A percentile compares a stretch with the other conserved stretches of the same genome.
These are phyloP conservation scores for Fusarium duplospermum DNA, from an alignment of 2,329 filamentous ascomycete species.

Conservation along the genomic window DNA sequence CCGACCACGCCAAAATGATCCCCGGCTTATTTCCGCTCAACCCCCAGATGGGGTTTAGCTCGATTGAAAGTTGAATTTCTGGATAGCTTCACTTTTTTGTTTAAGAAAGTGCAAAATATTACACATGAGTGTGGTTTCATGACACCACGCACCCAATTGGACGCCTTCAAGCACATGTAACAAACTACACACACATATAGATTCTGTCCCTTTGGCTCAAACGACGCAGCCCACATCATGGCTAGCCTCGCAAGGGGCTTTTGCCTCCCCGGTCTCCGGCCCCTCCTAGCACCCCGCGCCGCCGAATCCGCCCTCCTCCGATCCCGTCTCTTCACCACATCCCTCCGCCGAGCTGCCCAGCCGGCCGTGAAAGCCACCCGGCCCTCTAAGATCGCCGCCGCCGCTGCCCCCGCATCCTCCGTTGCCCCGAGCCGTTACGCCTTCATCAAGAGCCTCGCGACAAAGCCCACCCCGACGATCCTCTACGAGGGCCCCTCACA, in stretches of 20 bases:
- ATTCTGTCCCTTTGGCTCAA: not conserved
- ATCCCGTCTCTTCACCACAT: constrained; percentile 47
- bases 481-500: constrained; percentile 76
- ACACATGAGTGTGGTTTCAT: constrained; percentile 19
- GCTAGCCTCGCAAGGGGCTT: constrained; percentile 48
- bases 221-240: constrained; percentile 34
- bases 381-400: constrained; percentile 19
- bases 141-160: constrained; percentile 12
- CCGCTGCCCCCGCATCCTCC: constrained; percentile 23
- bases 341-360: constrained; percentile 38
- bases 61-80: constrained; percentile 26
- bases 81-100: constrained; percentile 37
- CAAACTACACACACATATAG: not conserved
- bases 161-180: not conserved
- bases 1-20: constrained; percentile 21
- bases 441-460: constrained; percentile 67
- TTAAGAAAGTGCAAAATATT: constrained; percentile 8
- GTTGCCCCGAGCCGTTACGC: constrained; percentile 51
- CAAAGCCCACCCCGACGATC: constrained; percentile 65
- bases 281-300: constrained; percentile 38
- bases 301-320: constrained; percentile 36
- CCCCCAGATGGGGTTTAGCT: constrained; percentile 16
- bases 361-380: constrained; percentile 28
- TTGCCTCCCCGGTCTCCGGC: constrained; percentile 43
- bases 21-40: constrained; percentile 29